These are phyloP conservation scores for Begonia fuchsioides DNA, from an alignment of 306 rosid species.

Conservation along the genomic window DNA sequence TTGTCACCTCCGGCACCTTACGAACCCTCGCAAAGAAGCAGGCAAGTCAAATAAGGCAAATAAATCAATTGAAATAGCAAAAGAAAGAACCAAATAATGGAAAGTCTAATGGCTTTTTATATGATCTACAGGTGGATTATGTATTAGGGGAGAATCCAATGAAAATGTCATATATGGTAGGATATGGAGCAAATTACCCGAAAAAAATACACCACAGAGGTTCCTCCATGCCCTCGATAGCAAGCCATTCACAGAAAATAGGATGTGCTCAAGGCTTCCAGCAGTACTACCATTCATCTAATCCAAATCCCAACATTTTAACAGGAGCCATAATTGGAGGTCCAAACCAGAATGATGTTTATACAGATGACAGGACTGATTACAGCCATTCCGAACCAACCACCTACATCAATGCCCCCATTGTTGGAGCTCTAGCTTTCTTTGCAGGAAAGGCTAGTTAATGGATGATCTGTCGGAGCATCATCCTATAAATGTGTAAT, in stretches of 20 bases:
- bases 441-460: slow-evolving; percentile 24
- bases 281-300: slow-evolving; percentile 46
- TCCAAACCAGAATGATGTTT: slow-evolving; percentile 70
- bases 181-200: slow-evolving; percentile 56
- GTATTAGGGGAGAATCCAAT: slow-evolving; percentile 76
- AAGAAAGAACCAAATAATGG: not conserved
- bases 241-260: slow-evolving; percentile 43
- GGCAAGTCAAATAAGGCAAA: slow-evolving; percentile 15
- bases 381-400: slow-evolving; percentile 86
- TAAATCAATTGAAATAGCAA: not conserved
- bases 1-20: slow-evolving; percentile 46
- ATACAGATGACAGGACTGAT: slow-evolving; percentile 57
- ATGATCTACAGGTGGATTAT: slow-evolving; percentile 55
- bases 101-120: not conserved
- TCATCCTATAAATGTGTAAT: too few relatives aligned
- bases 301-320: slow-evolving; percentile 66
- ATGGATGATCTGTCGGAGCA: not conserved
- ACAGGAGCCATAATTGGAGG: slow-evolving; percentile 84
- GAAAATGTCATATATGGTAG: slow-evolving; percentile 84
- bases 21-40: slow-evolving; percentile 51
- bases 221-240: slow-evolving; percentile 69
- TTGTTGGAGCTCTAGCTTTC: slow-evolving; percentile 76
- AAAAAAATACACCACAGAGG: slow-evolving; percentile 90
- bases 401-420: slow-evolving; percentile 66
- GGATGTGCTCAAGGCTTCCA: slow-evolving; percentile 77